These are phyloP conservation scores for Apium graveolens DNA, from an alignment of 129 eudicot species.

Conservation along the genomic window DNA sequence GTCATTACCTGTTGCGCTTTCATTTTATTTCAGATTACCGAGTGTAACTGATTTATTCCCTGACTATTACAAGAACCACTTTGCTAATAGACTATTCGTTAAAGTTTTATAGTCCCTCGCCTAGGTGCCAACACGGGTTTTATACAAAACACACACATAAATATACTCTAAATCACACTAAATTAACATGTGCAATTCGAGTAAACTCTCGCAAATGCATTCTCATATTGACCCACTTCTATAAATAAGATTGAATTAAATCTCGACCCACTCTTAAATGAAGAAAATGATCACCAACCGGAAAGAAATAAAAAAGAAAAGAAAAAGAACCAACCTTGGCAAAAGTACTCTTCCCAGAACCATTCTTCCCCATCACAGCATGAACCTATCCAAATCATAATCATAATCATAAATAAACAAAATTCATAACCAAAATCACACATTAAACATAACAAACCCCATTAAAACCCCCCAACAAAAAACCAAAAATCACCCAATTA, in stretches of 20 bases:
- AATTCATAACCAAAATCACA: neutral
- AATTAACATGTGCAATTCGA: neutral
- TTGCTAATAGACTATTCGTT: too few species aligned
- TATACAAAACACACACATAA: too few species aligned
- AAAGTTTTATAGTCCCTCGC: too few species aligned
- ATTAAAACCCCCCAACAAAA: neutral
- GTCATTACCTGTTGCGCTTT: too few species aligned
- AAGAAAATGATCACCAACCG: neutral
- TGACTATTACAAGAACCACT: too few species aligned
- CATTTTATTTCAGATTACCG: neutral
- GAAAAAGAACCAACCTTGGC: slow-evolving; percentile 64
- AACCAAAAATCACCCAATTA: too few species aligned
- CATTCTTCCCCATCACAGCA: slow-evolving; percentile 98
- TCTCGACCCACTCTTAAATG: neutral
- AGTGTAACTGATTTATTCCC: neutral
- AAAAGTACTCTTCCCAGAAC: slow-evolving; percentile 99
- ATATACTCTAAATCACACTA: too few species aligned
- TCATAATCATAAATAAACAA: neutral
- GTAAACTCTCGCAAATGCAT: neutral
- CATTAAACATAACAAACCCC: neutral
- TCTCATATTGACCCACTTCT: neutral
- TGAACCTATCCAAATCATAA: slow-evolving; percentile 55
- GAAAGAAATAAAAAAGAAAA: too few species aligned
- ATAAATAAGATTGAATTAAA: neutral
- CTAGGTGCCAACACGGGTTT: too few species aligned